Evolutionary conservation across 768 basidiomycete species (phyloP).

Genomic region (Austroboletus festivus): DNA sequence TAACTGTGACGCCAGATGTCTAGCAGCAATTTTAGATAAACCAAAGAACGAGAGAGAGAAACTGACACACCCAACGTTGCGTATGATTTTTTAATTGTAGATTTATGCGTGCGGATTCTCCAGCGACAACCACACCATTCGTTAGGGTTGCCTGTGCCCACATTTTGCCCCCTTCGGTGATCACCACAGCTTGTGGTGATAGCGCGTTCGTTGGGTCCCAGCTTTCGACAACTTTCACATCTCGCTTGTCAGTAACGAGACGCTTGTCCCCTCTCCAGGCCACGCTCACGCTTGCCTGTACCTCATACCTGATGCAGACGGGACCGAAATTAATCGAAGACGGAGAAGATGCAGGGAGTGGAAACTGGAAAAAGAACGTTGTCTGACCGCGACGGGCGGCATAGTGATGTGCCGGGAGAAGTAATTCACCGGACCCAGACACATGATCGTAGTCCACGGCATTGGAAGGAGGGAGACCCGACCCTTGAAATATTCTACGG

Average conservation of each 20-base stretch:
- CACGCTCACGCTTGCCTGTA: slow-evolving; percentile 69
- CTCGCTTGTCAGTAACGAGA: slow-evolving; percentile 59
- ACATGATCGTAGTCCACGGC: slow-evolving; percentile 59
- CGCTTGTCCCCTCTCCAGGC: slow-evolving; percentile 72
- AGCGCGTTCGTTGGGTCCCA: slow-evolving; percentile 38
- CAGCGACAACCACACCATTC: slow-evolving; percentile 61
- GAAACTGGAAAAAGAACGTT: slow-evolving; percentile 79
- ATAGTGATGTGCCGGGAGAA: slow-evolving; percentile 62
- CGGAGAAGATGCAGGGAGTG: slow-evolving; percentile 63
- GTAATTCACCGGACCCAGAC: slow-evolving; percentile 53
- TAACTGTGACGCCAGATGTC: slow-evolving; percentile 66
- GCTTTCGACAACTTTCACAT: slow-evolving; percentile 63
- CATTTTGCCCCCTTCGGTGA: slow-evolving; percentile 78
- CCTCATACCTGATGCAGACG: slow-evolving; percentile 68
- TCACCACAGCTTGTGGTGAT: slow-evolving; percentile 53
- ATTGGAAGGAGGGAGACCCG: slow-evolving; percentile 79
- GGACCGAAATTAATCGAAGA: slow-evolving; percentile 69
- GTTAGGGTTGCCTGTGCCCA: slow-evolving; percentile 70
- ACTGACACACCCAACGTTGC: slow-evolving; percentile 59
- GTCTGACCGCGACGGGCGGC: slow-evolving; percentile 74
- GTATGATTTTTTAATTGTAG: slow-evolving; percentile 83
- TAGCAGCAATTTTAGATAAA: slow-evolving; percentile 26
- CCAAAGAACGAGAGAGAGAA: background rate
- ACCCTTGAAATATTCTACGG: slow-evolving; percentile 74
- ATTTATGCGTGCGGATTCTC: slow-evolving; percentile 69